phyloP scores from a whole-genome alignment of 169 alveolate species.

The Besnoitia besnoiti region DNA sequence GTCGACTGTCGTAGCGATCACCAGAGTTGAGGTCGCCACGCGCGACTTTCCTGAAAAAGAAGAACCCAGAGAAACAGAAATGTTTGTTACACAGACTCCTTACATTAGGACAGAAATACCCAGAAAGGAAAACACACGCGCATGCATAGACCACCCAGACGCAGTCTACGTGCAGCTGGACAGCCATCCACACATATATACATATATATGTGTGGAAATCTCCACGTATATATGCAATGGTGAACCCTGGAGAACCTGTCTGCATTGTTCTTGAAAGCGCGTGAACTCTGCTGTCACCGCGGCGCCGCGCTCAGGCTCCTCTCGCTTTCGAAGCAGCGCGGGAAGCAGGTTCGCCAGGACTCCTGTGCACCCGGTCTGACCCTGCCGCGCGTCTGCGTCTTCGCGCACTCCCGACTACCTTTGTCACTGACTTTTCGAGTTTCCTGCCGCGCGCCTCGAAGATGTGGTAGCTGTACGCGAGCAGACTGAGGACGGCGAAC shows the following conservation, averaged over 20 bases:
- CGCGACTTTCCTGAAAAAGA: not conserved
- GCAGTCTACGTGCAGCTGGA: not conserved
- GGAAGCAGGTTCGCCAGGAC: too few species aligned
- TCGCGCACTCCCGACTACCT: too few species aligned
- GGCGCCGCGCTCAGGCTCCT: too few species aligned
- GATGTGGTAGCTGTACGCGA: not conserved
- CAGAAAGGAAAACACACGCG: not conserved
- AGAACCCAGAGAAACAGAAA: not conserved
- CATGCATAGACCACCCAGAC: not conserved
- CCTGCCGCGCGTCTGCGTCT: too few species aligned
- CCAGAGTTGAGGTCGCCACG: not conserved
- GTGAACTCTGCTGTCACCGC: too few species aligned
- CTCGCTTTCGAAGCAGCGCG: too few species aligned
- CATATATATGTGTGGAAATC: too few species aligned
- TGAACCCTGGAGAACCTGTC: too few species aligned
- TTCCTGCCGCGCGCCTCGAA: not conserved
- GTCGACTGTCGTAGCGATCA: not conserved
- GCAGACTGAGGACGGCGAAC: not conserved
- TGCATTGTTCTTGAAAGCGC: too few species aligned
- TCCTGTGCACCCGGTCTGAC: too few species aligned
- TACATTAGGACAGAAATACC: not conserved
- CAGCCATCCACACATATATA: too few species aligned
- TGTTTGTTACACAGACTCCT: not conserved
- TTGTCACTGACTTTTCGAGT: not conserved
- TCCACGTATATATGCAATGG: too few species aligned